phyloP scores from a whole-genome alignment of 352 stramenopile genomes.

The Peronosclerospora sorghi region DNA sequence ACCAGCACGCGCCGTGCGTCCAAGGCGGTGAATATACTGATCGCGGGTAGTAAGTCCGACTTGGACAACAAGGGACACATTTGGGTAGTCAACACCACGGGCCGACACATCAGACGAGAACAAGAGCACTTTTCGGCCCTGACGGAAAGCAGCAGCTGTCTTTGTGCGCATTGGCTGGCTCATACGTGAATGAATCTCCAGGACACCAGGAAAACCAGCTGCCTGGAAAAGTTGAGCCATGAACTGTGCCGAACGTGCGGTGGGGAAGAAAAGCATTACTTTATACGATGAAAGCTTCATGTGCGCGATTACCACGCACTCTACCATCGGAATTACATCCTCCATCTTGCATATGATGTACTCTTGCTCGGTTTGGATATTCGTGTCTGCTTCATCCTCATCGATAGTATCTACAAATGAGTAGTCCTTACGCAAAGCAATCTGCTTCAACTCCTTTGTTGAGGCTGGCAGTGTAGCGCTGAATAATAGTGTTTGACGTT shows the following conservation, averaged over 20 bases:
- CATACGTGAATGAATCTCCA: conserved; percentile 96
- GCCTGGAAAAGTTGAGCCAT: conserved; percentile 85
- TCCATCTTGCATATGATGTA: conserved; percentile 60
- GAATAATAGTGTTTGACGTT: conserved; percentile 93
- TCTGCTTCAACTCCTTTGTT: conserved; percentile 78
- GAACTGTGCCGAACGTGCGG: conserved; percentile 79
- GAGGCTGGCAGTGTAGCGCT: conserved; percentile 88
- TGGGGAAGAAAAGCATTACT: conserved; percentile 93
- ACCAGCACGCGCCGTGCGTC: conserved; percentile 86
- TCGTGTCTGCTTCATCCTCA: conserved; percentile 84
- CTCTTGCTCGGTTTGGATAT: conserved; percentile 84
- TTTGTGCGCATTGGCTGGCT: conserved; percentile 84
- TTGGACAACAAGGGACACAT: conserved; percentile 86
- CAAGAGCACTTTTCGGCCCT: conserved; percentile 78
- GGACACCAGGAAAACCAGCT: conserved; percentile 54
- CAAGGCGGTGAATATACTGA: conserved; percentile 94
- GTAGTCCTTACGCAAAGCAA: conserved; percentile 81
- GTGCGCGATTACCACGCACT: conserved; percentile 60
- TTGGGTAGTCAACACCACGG: conserved; percentile 91
- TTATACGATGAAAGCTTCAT: conserved; percentile 83
- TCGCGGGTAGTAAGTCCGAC: conserved; percentile 77
- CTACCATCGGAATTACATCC: conserved; percentile 60
- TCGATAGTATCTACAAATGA: conserved; percentile 90
- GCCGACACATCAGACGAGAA: conserved; percentile 93
- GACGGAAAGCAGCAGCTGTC: conserved; percentile 84